A percentile compares a stretch with the other conserved stretches of the same genome.
Evolutionary conservation across 495 filamentous ascomycete species (phyloP).

Genomic region (Neurospora sp.): DNA sequence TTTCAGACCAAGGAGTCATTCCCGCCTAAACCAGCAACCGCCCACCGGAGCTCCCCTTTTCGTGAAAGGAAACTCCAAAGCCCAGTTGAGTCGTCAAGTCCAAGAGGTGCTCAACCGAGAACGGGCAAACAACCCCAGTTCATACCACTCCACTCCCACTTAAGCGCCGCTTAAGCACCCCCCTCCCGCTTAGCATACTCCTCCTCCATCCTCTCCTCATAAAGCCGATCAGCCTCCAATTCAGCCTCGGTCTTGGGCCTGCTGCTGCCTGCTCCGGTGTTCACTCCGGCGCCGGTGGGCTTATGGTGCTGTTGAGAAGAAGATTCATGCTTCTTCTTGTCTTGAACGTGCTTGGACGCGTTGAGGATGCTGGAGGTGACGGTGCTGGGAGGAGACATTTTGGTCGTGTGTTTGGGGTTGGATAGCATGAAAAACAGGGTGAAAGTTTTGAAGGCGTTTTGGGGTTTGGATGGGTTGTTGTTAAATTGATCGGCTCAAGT

Average conservation of each 20-base stretch:
- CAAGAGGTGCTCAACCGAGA: not conserved
- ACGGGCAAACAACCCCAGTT: not conserved
- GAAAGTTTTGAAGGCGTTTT: not conserved
- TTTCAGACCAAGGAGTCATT: not conserved
- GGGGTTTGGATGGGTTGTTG: not conserved
- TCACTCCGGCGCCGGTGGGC: constrained; percentile 25
- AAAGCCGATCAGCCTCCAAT: constrained; percentile 47
- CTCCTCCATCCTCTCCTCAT: constrained; percentile 66
- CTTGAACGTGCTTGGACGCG: not conserved
- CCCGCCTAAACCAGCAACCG: not conserved
- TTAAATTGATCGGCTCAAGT: not conserved
- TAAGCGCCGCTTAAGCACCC: constrained; percentile 52
- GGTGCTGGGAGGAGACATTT: not conserved
- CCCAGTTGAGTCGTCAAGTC: not conserved
- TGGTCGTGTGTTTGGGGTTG: not conserved
- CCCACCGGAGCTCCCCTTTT: not conserved
- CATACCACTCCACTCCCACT: too few species aligned
- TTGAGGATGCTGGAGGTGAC: not conserved
- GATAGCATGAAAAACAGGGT: not conserved
- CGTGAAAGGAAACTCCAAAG: not conserved
- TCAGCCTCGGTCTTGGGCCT: constrained; percentile 31
- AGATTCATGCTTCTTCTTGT: not conserved
- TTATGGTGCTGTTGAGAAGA: not conserved
- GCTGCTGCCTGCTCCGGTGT: constrained; percentile 29
- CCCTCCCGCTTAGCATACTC: constrained; percentile 73